Evolutionary conservation across 345 rosid species (phyloP), one percentile per base, ranked within the genome.

Genomic region (Geranium rotundifolium): DNA sequence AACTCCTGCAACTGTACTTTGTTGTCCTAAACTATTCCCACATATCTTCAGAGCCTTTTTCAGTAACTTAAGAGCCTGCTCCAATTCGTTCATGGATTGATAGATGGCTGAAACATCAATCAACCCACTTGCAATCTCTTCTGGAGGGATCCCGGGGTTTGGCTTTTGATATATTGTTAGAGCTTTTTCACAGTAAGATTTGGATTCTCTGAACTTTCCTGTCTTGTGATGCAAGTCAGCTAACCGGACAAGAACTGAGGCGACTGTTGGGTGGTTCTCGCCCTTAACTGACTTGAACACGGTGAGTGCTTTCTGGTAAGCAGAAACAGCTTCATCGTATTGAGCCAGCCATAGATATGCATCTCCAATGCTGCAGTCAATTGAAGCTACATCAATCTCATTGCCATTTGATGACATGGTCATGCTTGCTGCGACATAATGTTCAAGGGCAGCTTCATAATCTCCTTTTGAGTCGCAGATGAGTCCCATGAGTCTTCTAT

Each of bases 341-440:
- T 93, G 76, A 58, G 88, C 80, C 73, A 93, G 71, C 0, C 91
- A 80, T 64, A 90, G 72, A 67, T 93, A 90, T 15, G 86, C 74
- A 63, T 93, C 97, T 29, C 96, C 98, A 10, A 92, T 93, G 80
- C 86, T 93, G 70, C 91, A 81, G 71, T 87, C 99, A 65, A 87
- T 74, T 4, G 87, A 73, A 46, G 99, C 96, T 27, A 83, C 91
- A 27, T 90, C 99, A 19, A 73, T 67, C 59, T 86, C 81, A 7
- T 71, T 82, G 37, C 87, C 86, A 76, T 77, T 69, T 20, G 90
- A 76, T 4, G 91, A 77, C 88, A 89, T 80, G 0, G 97, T 82
- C 95, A 82, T 88, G 78, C 99, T 88, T 0, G 95, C 97, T 27
- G 88, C 60, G 63, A 82, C 86, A 63, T 82, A 85, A 74, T 93